These are phyloP conservation scores for Gigaspora rosea DNA, from an alignment of 192 early-diverging fungal species.

Conservation along the genomic window DNA sequence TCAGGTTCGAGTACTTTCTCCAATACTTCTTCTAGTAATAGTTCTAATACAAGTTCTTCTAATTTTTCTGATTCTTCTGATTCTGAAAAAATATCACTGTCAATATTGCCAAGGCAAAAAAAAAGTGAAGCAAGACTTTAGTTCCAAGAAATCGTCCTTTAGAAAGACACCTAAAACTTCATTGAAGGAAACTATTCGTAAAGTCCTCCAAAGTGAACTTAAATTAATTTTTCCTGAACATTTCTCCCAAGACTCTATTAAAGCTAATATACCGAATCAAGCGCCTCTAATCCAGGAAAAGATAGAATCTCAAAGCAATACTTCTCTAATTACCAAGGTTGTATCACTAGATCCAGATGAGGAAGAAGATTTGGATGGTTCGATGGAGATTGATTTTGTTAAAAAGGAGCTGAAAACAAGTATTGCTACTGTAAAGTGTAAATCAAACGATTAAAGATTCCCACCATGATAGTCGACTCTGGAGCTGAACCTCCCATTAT, in stretches of 20 bases:
- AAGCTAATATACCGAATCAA: not conserved
- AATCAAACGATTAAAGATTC: slow-evolving; percentile 18
- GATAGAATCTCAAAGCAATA: slow-evolving; percentile 1
- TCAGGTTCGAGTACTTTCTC: not conserved
- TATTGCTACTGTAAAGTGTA: too few relatives aligned
- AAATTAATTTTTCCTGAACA: not conserved
- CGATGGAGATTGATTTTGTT: slow-evolving; percentile 17
- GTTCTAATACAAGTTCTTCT: not conserved
- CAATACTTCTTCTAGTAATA: not conserved
- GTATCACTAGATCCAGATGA: not conserved
- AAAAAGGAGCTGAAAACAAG: not conserved
- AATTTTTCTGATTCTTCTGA: too few relatives aligned
- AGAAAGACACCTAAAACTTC: not conserved
- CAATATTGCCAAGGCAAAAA: too few relatives aligned
- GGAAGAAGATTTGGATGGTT: not conserved
- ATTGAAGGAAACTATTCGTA: not conserved
- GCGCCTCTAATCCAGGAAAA: not conserved
- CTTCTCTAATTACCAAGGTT: not conserved
- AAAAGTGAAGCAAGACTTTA: not conserved
- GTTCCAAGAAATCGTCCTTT: not conserved
- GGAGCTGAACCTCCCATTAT: not conserved
- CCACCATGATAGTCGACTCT: not conserved
- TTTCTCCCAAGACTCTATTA: not conserved
- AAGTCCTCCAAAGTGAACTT: slow-evolving; percentile 3
- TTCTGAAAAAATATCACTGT: too few relatives aligned